Evolutionary conservation across 2,329 filamentous ascomycete species (phyloP).

Genomic region (Pseudocercospora pini-densiflorae): DNA sequence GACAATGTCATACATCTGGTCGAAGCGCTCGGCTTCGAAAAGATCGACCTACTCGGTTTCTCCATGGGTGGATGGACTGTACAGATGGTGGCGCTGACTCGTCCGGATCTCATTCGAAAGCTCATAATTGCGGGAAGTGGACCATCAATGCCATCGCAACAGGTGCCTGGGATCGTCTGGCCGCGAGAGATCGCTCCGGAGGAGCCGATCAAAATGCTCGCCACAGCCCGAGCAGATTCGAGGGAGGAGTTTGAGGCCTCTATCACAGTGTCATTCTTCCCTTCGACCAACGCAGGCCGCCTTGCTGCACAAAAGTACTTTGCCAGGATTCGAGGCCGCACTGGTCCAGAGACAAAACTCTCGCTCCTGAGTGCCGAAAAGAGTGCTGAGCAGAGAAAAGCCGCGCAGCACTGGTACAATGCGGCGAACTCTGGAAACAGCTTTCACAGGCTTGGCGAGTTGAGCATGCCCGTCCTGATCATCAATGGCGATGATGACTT

Average conservation of each 20-base stretch:
- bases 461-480: conserved; percentile 13
- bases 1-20: conserved; percentile 36
- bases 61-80: conserved; percentile 44
- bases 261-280: conserved; percentile 10
- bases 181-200: neutral
- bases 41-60: conserved; percentile 56
- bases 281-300: neutral
- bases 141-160: neutral
- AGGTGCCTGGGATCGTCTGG: conserved; percentile 1
- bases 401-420: conserved; percentile 3
- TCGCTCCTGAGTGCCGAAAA: neutral
- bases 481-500: conserved; percentile 11
- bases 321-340: neutral
- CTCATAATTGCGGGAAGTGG: conserved; percentile 10
- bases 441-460: conserved; percentile 14
- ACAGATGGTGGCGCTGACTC: conserved; percentile 16
- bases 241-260: neutral
- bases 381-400: neutral
- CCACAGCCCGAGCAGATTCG: neutral
- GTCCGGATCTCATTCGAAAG: conserved; percentile 2
- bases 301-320: conserved; percentile 8
- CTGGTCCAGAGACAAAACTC: neutral
- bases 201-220: neutral
- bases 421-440: neutral
- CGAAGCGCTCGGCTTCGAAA: conserved; percentile 37